phyloP scores from a whole-genome alignment of 805 yeast species.

The Candida nemodendra region DNA sequence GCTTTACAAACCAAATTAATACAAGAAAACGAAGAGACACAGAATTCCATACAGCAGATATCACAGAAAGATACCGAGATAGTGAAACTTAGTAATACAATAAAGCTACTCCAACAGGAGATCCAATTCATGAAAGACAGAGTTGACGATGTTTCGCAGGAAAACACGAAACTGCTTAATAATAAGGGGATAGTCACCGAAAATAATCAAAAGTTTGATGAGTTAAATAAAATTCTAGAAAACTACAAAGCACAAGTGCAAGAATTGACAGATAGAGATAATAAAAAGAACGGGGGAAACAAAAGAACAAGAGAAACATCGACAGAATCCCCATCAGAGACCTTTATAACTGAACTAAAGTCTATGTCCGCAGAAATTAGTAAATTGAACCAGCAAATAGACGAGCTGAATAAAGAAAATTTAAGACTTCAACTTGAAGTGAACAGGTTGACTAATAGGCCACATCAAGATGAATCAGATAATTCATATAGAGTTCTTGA shows the following conservation, averaged over 20 bases:
- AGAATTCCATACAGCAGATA: conserved; percentile 3
- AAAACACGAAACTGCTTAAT: conserved; percentile 11
- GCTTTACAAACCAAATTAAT: conserved; percentile 14
- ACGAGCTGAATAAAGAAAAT: conserved; percentile 3
- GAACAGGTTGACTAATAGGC: neutral
- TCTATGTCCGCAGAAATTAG: conserved; percentile 1
- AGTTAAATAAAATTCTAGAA: conserved; percentile 48
- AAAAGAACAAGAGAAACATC: conserved; percentile 3
- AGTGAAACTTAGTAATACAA: conserved; percentile 15
- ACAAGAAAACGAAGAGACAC: conserved; percentile 5
- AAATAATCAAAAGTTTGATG: conserved; percentile 24
- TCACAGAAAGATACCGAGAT: conserved; percentile 11
- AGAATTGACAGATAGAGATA: conserved; percentile 33
- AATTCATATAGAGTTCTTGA: conserved; percentile 47
- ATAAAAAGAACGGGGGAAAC: conserved; percentile 19
- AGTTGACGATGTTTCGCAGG: conserved; percentile 16
- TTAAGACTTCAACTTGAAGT: neutral
- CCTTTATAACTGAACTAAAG: conserved; percentile 3
- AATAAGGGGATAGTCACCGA: conserved; percentile 15
- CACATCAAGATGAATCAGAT: neutral
- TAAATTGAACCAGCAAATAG: conserved; percentile 1
- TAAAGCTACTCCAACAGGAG: conserved; percentile 19
- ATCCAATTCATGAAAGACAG: conserved; percentile 21
- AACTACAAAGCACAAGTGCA: conserved; percentile 54
- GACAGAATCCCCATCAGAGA: neutral